Percentiles rank a stretch among this genome's conserved stretches.
phyloP scores from a whole-genome alignment of 805 yeast species.

The Hanseniaspora singularis region DNA sequence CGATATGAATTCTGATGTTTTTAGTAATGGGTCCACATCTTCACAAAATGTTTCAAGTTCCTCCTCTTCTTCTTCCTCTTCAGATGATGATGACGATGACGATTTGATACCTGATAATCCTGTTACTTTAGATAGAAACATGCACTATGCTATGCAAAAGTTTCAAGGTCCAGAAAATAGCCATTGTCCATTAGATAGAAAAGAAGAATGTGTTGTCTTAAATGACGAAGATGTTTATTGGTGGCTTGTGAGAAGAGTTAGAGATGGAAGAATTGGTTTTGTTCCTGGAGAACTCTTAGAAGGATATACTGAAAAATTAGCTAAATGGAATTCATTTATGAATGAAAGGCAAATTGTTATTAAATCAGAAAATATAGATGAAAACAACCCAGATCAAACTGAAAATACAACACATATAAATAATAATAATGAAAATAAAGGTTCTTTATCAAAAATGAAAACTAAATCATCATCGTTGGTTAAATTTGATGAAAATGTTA shows the following conservation, averaged over 20 bases:
- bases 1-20: neutral
- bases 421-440: no score
- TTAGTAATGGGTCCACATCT: neutral
- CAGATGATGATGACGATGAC: conserved; percentile 32
- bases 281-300: conserved; percentile 95
- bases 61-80: conserved; percentile 15
- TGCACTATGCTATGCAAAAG: conserved; percentile 74
- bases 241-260: conserved; percentile 70
- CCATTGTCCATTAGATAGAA: conserved; percentile 67
- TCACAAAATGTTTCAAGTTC: no score
- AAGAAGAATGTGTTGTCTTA: conserved; percentile 69
- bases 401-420: neutral
- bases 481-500: conserved; percentile 8
- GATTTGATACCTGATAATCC: conserved; percentile 35
- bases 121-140: conserved; percentile 73
- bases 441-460: no score
- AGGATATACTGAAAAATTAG: conserved; percentile 80
- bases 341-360: conserved; percentile 51
- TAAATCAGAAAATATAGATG: neutral
- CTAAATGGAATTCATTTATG: conserved; percentile 82
- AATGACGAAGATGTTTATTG: conserved; percentile 90
- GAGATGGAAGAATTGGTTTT: conserved; percentile 70
- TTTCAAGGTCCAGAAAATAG: conserved; percentile 88
- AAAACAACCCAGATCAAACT: neutral
- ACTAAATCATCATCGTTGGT: no score